Base-by-base conservation (phyloP, 2,329 filamentous ascomycete species). In the Alternaria postmessia region DNA sequence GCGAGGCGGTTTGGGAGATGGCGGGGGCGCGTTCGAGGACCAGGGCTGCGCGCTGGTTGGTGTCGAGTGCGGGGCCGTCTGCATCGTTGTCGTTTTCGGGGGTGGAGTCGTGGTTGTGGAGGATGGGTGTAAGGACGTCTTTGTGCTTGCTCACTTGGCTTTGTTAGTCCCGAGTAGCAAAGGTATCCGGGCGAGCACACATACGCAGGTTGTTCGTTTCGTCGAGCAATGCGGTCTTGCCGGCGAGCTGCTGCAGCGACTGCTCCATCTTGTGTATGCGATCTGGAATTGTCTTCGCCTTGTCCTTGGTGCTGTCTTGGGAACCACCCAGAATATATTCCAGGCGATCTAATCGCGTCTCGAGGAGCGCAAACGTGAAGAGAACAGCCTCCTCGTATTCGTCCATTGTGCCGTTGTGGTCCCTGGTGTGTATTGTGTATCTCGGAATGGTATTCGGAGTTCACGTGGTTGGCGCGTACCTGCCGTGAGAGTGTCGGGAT, bases 321-420 rank as follows among this genome's bases (percentile, higher is more conserved):
- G 73, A 67, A 67, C 73, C 82, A 54, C 79, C 71, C 26, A 84
- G 70, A 8, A 80, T 59, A 62, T 81, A 83, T 51, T 81, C 78
- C 30, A 84, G 60, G 5, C 81, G 76, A 36, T 77, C 75, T 46
- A 84, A 69, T 11, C 82, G 78, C 53, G 79, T 79, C 63, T 84
- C 81, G 12, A 84, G 76, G 55, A 81, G 68, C 5, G 75, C 69
- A 51, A 81, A 76, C 2, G 82, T 84, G 63, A 80, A 74, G 16
- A 80, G 66, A 26, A 79, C 65, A 16, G 78, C 72, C 58, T 80
- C 77, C 54, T 79, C 76, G 61, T 78, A 75, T 47, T 76, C 75
- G 66, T 78, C 74, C 75, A 77, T 78, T 59, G 32, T 14, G 32
- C 1, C 14, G 57, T 64, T 55, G 42, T 32, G 55, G 55, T 44